These are phyloP conservation scores for Trichoderma afroharzianum DNA, from an alignment of 2,329 filamentous ascomycete species.

Conservation along the genomic window DNA sequence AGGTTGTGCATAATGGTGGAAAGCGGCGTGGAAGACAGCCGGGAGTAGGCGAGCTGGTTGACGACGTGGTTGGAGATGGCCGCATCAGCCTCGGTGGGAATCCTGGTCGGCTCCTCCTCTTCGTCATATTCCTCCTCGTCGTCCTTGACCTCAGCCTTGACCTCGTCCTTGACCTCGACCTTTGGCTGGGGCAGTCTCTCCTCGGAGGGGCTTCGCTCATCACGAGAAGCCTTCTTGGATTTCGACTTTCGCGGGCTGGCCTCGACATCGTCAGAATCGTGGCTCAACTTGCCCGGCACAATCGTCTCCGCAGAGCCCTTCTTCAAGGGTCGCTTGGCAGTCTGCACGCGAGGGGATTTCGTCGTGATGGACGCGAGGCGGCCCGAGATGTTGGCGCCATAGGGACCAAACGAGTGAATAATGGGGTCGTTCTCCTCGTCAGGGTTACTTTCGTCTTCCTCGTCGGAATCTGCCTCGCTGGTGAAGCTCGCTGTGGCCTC, in stretches of 20 bases:
- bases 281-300: constrained; percentile 20
- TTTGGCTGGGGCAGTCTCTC: not conserved
- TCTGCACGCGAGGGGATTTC: constrained; percentile 55
- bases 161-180: not conserved
- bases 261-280: constrained; percentile 17
- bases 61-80: constrained; percentile 76
- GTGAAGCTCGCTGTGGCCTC: constrained; percentile 52
- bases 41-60: constrained; percentile 93
- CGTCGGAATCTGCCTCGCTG: constrained; percentile 49
- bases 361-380: constrained; percentile 76
- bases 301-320: constrained; percentile 23
- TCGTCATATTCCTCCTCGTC: constrained; percentile 15
- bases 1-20: constrained; percentile 87
- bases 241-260: constrained; percentile 1
- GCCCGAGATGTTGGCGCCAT: constrained; percentile 78
- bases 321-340: constrained; percentile 24
- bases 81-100: constrained; percentile 34
- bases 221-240: not conserved
- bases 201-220: not conserved
- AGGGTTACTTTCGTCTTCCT: constrained; percentile 66
- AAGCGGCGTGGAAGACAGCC: constrained; percentile 84
- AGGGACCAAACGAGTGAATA: constrained; percentile 87
- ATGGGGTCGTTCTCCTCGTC: constrained; percentile 95
- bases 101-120: not conserved
- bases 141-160: constrained; percentile 1